Evolutionary conservation across 129 eudicot species (phyloP), one percentile per base, ranked within the genome.

Genomic region (Ambrosia trifida): DNA sequence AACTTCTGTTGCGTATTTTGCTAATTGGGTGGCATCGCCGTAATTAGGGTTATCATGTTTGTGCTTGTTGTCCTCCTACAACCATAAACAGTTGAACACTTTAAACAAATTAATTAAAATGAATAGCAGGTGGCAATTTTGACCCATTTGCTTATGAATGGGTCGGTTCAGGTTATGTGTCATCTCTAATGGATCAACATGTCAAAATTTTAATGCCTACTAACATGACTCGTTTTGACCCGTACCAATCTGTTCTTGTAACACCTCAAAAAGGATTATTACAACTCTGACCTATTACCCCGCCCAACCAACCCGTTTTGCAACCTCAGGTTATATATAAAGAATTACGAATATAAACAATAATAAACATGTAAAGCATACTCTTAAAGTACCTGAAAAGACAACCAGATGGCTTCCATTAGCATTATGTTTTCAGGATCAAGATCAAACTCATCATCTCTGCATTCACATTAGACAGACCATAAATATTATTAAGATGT

Each of bases 351-450:
- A 30, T 41, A 33, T 44, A 44, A 12, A 43, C 18, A 59, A 52
- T 35, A 11, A 17, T 10, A 5, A 20, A 13, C 45, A n/a, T 43
- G 10, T 66, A 66, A 52, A 16, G 19, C 18, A 11, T 12, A 61
- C 61, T 40, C 38, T 20, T n/a, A 0, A 24, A 24, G 51, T 83
- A 94, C 99, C 97, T 94, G 97, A 73, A 84, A 85, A 19, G 97
- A 94, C 69, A 90, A 76, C 99, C 99, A 94, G 58, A 94, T 87
- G 61, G 99, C 99, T 86, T 94, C 96, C 99, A 94, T 90, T 40
- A 94, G 91, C 99, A 94, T 94, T 73, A 94, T 86, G 79, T 94
- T 96, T 74, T 94, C 99, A 16, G 89, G 99, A 77, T 94, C 97
- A 76, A 94, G 83, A 80, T 90, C 99, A 63, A 85, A 87, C 64